phyloP scores from a whole-genome alignment of 2,329 filamentous ascomycete genomes.

The Aureobasidium sp. region DNA sequence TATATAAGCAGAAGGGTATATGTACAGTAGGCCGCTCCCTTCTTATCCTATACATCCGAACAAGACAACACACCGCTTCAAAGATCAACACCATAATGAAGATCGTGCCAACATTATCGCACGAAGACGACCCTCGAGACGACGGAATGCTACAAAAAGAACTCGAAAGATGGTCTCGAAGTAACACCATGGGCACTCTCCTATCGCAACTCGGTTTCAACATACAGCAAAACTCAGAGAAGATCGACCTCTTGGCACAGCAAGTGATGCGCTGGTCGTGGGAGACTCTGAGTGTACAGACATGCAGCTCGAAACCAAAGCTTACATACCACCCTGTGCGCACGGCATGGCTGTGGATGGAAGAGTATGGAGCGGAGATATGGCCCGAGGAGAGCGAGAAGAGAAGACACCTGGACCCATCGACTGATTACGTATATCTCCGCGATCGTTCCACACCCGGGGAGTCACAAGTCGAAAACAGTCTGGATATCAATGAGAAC shows the following conservation, averaged over 20 bases:
- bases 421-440: too few species aligned
- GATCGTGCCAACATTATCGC: too few species aligned
- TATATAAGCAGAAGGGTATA: too few species aligned
- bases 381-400: not conserved
- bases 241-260: not conserved
- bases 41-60: too few species aligned
- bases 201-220: not conserved
- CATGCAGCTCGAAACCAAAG: not conserved
- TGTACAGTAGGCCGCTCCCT: too few species aligned
- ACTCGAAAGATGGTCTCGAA: not conserved
- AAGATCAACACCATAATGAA: not conserved
- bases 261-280: not conserved
- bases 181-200: too few species aligned
- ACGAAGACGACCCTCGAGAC: too few species aligned
- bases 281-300: not conserved
- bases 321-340: not conserved
- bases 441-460: too few species aligned
- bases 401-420: too few species aligned
- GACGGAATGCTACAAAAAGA: not conserved
- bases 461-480: not conserved
- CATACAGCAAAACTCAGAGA: not conserved
- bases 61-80: too few species aligned
- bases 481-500: not conserved
- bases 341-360: not conserved
- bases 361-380: not conserved